Base-by-base conservation (phyloP, 2,329 filamentous ascomycete species). In the Penicillium concentricum region DNA sequence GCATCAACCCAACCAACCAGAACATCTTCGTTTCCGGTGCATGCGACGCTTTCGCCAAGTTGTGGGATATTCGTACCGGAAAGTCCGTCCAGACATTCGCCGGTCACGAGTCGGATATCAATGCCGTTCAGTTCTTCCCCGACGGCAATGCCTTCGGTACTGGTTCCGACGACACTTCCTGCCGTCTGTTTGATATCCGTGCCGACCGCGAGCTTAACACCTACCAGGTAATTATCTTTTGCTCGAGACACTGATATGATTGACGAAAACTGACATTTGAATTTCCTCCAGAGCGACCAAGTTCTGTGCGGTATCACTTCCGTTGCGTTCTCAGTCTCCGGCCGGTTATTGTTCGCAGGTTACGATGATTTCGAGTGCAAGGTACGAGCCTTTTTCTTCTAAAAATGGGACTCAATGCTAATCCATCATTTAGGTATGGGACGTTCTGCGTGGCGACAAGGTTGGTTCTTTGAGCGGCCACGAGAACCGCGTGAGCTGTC, bases 341-440 rank as follows among this genome's bases (percentile, higher is more conserved):
- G 94, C 57, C 87, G 94, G 73, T 81, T 99, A 69, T 81, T 99
- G 39, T 99, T 99, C 75, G 94, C 94, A 54, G 94, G 94, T 66
- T 99, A 99, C 72, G 94, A 99, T 71, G 94, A 99, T 74, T 99
- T 96, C 71, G 94, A 99, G 79, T 99, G 94, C 92, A 99, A 97
- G 89, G 93, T 96, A 81, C 26, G 41, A 18, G 5, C 28, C 16
- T 8, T 49, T n/a, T 9, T 1, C 4, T 12, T 4, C 8, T n/a
- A 7, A n/a, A 20, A 35, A 30, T 4, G 9, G 6, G 51, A 30
- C 5, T 13, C 28, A n/a, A 50, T n/a, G 30, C 61, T 67, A 56
- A 69, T 64, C 69, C 59, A 69, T 54, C 28, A 61, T 55, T 24
- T 56, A 97, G 93, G 94, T 97, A 59, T 99, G 94, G 94, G 94